Evolutionary conservation across 495 filamentous ascomycete genomes (phyloP).

Genomic region (Amniculicola lignicola): DNA sequence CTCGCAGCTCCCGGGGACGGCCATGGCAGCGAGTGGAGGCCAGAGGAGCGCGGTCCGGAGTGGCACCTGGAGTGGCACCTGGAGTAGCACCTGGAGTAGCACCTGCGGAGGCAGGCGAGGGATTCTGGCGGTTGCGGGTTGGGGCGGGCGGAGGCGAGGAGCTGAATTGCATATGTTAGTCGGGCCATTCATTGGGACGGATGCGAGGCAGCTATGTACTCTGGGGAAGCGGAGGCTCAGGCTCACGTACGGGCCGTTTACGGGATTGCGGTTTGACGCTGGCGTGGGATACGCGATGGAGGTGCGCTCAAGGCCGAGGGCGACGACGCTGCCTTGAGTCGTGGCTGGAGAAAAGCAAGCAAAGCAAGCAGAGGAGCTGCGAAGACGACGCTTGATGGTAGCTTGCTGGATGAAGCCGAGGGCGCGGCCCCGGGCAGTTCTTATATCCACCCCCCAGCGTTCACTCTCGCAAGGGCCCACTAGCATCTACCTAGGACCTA

Average conservation of each 20-base stretch:
- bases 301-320: conserved; percentile 8
- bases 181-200: conserved; percentile 18
- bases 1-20: conserved; percentile 60
- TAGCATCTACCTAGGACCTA: conserved; percentile 21
- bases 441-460: conserved; percentile 24
- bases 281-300: too few relatives aligned
- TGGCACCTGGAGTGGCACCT: too few relatives aligned
- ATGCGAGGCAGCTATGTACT: conserved; percentile 30
- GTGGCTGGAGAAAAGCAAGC: conserved; percentile 35
- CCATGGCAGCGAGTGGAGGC: conserved; percentile 47
- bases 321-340: conserved; percentile 21
- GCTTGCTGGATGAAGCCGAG: conserved; percentile 25
- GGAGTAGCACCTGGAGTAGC: too few relatives aligned
- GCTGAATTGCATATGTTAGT: conserved; percentile 32
- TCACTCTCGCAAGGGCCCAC: background rate
- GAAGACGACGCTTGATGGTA: background rate
- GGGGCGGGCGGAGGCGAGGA: conserved; percentile 14
- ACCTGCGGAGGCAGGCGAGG: too few relatives aligned
- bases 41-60: background rate
- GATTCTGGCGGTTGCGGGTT: too few relatives aligned
- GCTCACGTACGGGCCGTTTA: background rate
- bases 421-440: conserved; percentile 21
- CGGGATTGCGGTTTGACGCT: too few relatives aligned
- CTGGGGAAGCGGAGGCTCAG: conserved; percentile 22
- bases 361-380: conserved; percentile 1